Base-by-base conservation (phyloP, 1,139 yeast genomes). In the Petasospora fabianii region DNA sequence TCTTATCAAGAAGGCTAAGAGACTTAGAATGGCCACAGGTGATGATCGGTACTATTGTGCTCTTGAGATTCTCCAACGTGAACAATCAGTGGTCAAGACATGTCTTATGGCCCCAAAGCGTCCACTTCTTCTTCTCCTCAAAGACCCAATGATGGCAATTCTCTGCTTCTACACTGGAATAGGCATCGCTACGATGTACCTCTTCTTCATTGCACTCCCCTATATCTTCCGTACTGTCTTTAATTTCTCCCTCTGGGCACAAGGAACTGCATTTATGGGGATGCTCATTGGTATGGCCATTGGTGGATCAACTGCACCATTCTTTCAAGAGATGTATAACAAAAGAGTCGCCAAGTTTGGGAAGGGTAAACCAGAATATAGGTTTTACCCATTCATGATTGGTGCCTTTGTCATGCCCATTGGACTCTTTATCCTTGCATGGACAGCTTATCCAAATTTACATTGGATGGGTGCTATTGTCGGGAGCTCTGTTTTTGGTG, bases 401-500 rank as follows among this genome's bases (percentile, higher is more conserved):
- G 66, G 66, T 12, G 57, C 62, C 1, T 54, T 61, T 27, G 30
- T 55, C 10, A 65, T 83, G 56, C 94, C 95, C 1, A 65, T 73
- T 12, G 84, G 92, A 0, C 66, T 84, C 32, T 81, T 85, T 63
- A 73, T 87, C 59, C 73, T 84, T 54, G 94, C 85, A 3, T 85
- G 95, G 92, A 77, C 92, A 0, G 68, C 74, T 18, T 68, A 69
- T 48, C 53, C 64, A 0, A 46, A 64, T n/a, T 64, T 82, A 10
- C 90, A 79, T 56, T 86, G 94, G 94, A 73, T 84, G 43, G 84
- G 74, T 1, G 85, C 95, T 0, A 65, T 80, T 24, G 64, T 82
- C 18, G 84, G 92, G 0, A 76, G 84, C 27, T 64, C 69, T 5
- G 68, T 86, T 16, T 75, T 82, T 47, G 77, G 82, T 5, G 68